Evolutionary conservation across 2,329 filamentous ascomycete species (phyloP).

Genomic region (Orbilia brochopaga): DNA sequence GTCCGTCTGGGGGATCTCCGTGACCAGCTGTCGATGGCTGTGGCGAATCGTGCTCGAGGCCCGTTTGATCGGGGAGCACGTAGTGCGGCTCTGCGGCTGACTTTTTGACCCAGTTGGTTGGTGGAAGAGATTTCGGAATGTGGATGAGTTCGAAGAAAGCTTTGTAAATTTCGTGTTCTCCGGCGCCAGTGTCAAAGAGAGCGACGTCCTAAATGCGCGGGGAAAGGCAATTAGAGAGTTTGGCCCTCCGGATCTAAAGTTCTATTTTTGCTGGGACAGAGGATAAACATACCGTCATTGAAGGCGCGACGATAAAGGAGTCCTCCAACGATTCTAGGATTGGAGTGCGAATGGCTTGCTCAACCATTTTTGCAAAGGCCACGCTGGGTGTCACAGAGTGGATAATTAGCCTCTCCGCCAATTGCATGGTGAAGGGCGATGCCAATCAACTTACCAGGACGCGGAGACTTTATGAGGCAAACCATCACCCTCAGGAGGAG

Average conservation of each 20-base stretch:
- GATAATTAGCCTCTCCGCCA: too few species aligned
- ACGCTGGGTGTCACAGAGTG: too few species aligned
- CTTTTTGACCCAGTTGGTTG: background rate
- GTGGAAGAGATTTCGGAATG: slow-evolving; percentile 6
- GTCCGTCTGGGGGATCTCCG: too few species aligned
- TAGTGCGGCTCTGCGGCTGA: background rate
- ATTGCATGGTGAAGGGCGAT: background rate
- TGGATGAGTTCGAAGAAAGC: slow-evolving; percentile 12
- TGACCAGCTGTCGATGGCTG: too few species aligned
- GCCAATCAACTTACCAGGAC: background rate
- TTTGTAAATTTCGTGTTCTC: slow-evolving; percentile 26
- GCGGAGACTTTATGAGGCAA: background rate
- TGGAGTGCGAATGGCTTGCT: too few species aligned
- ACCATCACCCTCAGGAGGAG: background rate
- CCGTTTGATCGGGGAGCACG: background rate
- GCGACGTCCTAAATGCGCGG: slow-evolving; percentile 20
- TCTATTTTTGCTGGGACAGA: background rate
- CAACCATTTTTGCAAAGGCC: too few species aligned
- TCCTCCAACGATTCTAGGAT: too few species aligned
- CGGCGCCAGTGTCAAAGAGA: slow-evolving; percentile 19
- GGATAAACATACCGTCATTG: slow-evolving; percentile 10
- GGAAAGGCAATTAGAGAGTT: slow-evolving; percentile 7
- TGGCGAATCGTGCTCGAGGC: background rate
- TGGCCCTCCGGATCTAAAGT: background rate
- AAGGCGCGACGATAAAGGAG: background rate